Percentiles rank a stretch among this genome's conserved stretches.
These are phyloP conservation scores for Pholiota adiposa DNA, from an alignment of 1,284 basidiomycete genomes.

Conservation along the genomic window DNA sequence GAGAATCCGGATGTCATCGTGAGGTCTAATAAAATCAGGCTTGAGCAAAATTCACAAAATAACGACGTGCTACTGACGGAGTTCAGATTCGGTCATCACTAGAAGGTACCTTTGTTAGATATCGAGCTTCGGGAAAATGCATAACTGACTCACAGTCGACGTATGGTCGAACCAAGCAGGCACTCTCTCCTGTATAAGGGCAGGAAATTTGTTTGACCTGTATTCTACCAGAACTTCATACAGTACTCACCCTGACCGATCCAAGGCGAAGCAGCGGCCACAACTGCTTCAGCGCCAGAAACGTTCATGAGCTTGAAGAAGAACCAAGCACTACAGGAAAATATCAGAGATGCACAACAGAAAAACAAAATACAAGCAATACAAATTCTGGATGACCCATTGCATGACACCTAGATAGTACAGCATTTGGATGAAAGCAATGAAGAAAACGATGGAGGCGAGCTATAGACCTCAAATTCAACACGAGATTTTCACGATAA, in stretches of 20 bases:
- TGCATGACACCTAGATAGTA: constrained; percentile 90
- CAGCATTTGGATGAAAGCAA: constrained; percentile 87
- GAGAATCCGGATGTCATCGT: constrained; percentile 92
- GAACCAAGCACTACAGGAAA: constrained; percentile 74
- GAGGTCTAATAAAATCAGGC: constrained; percentile 50
- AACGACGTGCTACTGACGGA: constrained; percentile 45
- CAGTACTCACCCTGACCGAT: constrained; percentile 62
- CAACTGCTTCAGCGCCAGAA: constrained; percentile 90
- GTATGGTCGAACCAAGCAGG: constrained; percentile 85
- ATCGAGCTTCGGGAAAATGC: background rate
- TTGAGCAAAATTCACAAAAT: background rate
- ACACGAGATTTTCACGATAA: background rate
- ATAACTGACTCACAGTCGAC: constrained; percentile 59
- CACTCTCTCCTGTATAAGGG: constrained; percentile 67
- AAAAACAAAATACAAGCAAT: constrained; percentile 28
- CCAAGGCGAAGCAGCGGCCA: constrained; percentile 94
- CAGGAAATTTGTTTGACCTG: background rate
- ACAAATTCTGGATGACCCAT: constrained; percentile 86
- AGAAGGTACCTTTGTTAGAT: constrained; percentile 17
- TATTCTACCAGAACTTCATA: background rate
- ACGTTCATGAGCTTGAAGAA: constrained; percentile 90
- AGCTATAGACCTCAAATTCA: constrained; percentile 45
- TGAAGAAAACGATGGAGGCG: constrained; percentile 84
- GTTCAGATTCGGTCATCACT: constrained; percentile 88
- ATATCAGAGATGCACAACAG: background rate